These are phyloP conservation scores for Aspergillus sojae DNA, from an alignment of 2,329 filamentous ascomycete species.

Conservation along the genomic window DNA sequence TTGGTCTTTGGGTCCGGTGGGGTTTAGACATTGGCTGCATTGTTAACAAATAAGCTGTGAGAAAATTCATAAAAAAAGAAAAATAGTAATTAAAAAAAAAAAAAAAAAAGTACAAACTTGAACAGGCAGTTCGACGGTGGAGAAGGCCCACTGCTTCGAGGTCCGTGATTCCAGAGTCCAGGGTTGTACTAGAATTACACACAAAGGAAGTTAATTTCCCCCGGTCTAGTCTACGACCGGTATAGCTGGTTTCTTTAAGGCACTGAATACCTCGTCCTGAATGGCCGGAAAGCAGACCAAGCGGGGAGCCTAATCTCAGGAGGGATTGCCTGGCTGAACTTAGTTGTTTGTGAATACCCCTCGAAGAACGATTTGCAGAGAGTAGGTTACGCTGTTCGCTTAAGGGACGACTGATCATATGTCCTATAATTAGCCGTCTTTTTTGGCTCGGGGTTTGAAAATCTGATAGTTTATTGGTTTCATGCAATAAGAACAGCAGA, in stretches of 20 bases:
- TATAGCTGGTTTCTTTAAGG: not conserved
- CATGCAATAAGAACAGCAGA: not conserved
- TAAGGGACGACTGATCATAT: not conserved
- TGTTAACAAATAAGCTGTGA: not conserved
- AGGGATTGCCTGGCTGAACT: not conserved
- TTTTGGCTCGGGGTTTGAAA: not conserved
- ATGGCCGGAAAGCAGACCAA: not conserved
- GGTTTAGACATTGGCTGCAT: not conserved
- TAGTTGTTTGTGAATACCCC: not conserved
- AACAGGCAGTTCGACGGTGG: constrained; percentile 3
- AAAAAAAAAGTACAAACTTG: not conserved
- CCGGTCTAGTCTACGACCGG: not conserved
- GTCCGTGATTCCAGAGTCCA: not conserved
- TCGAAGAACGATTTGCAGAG: not conserved
- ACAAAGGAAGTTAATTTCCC: constrained; percentile 2
- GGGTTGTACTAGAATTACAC: not conserved
- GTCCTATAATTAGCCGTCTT: not conserved
- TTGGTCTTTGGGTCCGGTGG: constrained; percentile 9
- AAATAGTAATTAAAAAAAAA: not conserved
- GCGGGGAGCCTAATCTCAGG: constrained; percentile 1
- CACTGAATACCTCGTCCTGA: not conserved
- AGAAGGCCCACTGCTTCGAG: not conserved
- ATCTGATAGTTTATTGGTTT: not conserved
- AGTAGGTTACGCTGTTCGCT: not conserved
- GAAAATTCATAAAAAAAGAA: not conserved